Base-by-base conservation (phyloP, 139 green algal genomes). In the Yamagishiella unicocca region DNA sequence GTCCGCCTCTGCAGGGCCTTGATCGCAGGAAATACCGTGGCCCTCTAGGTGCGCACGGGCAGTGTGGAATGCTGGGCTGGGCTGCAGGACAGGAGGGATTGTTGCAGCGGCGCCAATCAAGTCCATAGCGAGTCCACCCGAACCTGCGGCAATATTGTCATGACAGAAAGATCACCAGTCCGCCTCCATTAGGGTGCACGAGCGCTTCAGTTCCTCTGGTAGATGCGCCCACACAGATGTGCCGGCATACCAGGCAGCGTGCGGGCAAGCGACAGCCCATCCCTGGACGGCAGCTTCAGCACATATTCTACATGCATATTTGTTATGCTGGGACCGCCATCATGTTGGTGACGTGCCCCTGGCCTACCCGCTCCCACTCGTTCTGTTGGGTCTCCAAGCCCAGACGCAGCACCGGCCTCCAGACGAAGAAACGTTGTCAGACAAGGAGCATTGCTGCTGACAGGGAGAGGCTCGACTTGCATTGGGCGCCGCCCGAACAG, bases 401-500 rank as follows among this genome's bases (percentile, higher is more conserved):
- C 45, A 74, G 33, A 22, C 70, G 70, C 70, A 54, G 70, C 70
- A 54, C 70, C 70, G 19, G 70, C 38, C 38, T 78, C 70, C 70
- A 54, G 27, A 55, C 19, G 70, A 24, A 55, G 33, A 54, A 38
- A 33, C 24, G 38, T 78, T 58, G 40, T 78, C 70, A 78, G 33
- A 40, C 38, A 78, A 24, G 38, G 24, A 78, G 40, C 70, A 78
- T 78, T 78, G 38, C 54, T 78, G 40, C 38, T 78, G 70, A 78
- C 14, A 54, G 40, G 70, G 37, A 78, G 38, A 55, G 38, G 70
- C 70, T 78, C 70, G 54, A 78, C 70, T 55, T 78, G 70, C 70
- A 78, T 78, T 50, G 38, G 22, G 38, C 70, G 70, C 70, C 70
- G 70, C 67, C 67, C 67, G 67, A 76, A 27, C 19, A n/a, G 67